Evolutionary conservation across 106 monocot genomes (phyloP).

Genomic region (Vanilla planifolia): DNA sequence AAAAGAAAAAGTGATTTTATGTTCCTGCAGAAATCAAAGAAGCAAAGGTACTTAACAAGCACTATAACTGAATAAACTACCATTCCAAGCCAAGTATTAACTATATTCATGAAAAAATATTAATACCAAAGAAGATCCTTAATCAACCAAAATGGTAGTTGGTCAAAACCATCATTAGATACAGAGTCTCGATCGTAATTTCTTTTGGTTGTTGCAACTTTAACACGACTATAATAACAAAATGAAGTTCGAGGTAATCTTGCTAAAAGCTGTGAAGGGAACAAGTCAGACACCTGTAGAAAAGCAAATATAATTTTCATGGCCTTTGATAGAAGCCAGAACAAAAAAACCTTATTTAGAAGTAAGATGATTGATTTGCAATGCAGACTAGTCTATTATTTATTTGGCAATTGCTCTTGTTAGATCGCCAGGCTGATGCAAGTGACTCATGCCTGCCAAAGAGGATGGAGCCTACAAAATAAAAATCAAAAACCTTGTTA

Average conservation of each 20-base stretch:
- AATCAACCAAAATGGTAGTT: conserved; percentile 48
- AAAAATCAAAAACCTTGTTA: background rate
- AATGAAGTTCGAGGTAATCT: conserved; percentile 6
- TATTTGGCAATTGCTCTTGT: background rate
- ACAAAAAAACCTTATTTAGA: background rate
- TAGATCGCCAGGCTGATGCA: background rate
- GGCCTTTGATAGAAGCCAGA: background rate
- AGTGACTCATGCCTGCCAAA: background rate
- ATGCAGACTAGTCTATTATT: conserved; percentile 6
- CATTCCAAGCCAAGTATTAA: background rate
- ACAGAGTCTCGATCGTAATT: conserved; percentile 9
- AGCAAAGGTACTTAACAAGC: background rate
- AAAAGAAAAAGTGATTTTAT: conserved; percentile 48
- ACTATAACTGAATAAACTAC: background rate
- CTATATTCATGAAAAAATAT: background rate
- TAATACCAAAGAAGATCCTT: conserved; percentile 46
- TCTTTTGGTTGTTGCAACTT: conserved; percentile 18
- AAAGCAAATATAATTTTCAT: background rate
- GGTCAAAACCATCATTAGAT: conserved; percentile 16
- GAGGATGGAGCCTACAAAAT: conserved; percentile 8
- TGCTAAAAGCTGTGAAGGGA: conserved; percentile 12
- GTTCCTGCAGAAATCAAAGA: conserved; percentile 32
- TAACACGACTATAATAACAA: conserved; percentile 4
- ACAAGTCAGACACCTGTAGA: background rate
- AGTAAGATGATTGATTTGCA: background rate